Evolutionary conservation across 164 flowering plant genomes (phyloP), one percentile per base, ranked within the genome.

Genomic region (Sedum album): DNA sequence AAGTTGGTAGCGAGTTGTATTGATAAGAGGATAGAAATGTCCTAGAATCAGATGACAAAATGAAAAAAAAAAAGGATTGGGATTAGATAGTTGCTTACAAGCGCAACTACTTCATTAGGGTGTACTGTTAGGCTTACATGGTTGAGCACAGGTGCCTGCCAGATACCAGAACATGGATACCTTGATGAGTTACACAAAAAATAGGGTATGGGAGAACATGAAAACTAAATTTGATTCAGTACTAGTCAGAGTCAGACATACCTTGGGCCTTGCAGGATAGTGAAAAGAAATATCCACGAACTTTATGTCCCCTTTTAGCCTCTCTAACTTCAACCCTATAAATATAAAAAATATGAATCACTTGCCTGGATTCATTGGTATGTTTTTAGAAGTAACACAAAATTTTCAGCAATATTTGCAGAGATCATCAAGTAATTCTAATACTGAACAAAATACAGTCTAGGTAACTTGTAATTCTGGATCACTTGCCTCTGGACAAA

Each of bases 71-170:
- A 68, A 57, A 68, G 5, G 5, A 7, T 21, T 49, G 10, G 13
- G 49, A 48, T 0, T 7, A 60, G 39, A 71, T 20, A 51, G 3
- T 57, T 67, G 46, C 96, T 87, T 83, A 93, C 98, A 68, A 93
- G 72, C 60, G 98, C 98, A 79, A 93, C 83, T 46, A 85, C 91
- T 83, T 93, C 98, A 77, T 82, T 78, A 18, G 93, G 92, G 76
- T 77, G 74, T 71, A 93, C 80, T 11, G 86, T 73, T 60, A 90
- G 31, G 81, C 73, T 88, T 28, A 93, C 73, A 66, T 79, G 72
- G 73, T 84, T 82, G 55, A 93, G 75, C 53, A 86, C 90, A 65
- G 83, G 81, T 51, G 84, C 90, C 98, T 93, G 83, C 72, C 67
- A 57, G 18, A 57, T 26, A 57, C 62, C 62, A 57, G 33, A 30